Evolutionary conservation across 129 eudicot genomes (phyloP).

Genomic region (Tagetes patula): DNA sequence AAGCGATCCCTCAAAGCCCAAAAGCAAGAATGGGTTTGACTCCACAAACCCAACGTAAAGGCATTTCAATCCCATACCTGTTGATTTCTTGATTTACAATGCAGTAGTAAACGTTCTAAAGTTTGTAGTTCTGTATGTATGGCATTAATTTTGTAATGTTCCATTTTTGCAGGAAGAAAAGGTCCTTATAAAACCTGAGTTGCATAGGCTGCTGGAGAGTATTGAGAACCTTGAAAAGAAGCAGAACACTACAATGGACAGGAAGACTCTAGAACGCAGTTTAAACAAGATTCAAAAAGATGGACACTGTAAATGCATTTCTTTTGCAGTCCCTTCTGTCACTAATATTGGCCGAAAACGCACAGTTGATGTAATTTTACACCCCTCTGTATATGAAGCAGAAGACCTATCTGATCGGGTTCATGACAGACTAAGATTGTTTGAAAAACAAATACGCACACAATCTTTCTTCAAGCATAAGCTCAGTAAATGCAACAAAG

Average conservation of each 20-base stretch:
- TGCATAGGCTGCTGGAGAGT: slow-evolving; percentile 67
- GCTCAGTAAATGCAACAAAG: slow-evolving; percentile 36
- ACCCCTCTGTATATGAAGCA: slow-evolving; percentile 57
- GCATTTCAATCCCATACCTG: no score
- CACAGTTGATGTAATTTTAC: slow-evolving; percentile 61
- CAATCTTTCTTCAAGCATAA: slow-evolving; percentile 33
- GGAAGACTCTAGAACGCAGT: slow-evolving; percentile 67
- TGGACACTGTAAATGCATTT: slow-evolving; percentile 72
- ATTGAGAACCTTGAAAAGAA: slow-evolving; percentile 60
- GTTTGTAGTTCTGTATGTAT: neutral
- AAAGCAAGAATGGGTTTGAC: no score
- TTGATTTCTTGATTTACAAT: no score
- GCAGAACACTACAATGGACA: slow-evolving; percentile 56
- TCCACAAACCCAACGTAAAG: no score
- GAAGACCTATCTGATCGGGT: slow-evolving; percentile 55
- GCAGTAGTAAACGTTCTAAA: no score
- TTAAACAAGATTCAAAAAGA: slow-evolving; percentile 71
- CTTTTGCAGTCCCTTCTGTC: slow-evolving; percentile 59
- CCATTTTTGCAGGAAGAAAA: slow-evolving; percentile 58
- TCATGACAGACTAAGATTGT: slow-evolving; percentile 66
- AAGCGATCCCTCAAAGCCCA: no score
- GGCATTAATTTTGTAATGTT: neutral
- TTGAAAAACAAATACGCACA: slow-evolving; percentile 53
- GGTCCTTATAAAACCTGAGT: slow-evolving; percentile 71
- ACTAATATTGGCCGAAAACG: slow-evolving; percentile 68